Percentiles rank a stretch among this genome's conserved stretches.
Evolutionary conservation across 2,329 filamentous ascomycete species (phyloP).

Genomic region (Domatiomyces globalis): DNA sequence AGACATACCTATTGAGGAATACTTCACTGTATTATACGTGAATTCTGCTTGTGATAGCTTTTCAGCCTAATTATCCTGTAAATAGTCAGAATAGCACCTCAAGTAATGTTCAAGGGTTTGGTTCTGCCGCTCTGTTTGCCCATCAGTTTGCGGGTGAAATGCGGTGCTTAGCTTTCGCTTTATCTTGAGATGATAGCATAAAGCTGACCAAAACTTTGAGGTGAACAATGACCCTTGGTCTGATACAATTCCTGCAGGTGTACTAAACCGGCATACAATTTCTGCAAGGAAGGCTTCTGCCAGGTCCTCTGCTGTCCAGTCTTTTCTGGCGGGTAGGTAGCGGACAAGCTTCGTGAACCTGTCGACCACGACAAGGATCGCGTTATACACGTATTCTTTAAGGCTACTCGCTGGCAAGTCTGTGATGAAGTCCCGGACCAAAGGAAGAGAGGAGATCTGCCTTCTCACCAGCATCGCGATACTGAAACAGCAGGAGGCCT

Average conservation of each 20-base stretch:
- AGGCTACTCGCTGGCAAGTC: neutral
- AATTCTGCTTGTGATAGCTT: neutral
- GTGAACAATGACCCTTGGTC: constrained; percentile 5
- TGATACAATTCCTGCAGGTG: constrained; percentile 2
- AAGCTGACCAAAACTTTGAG: constrained; percentile 2
- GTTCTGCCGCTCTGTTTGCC: constrained; percentile 5
- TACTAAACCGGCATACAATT: constrained; percentile 5
- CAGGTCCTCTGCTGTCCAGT: constrained; percentile 1
- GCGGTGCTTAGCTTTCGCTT: constrained; percentile 3
- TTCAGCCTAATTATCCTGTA: constrained; percentile 3
- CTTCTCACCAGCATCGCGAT: too few species aligned
- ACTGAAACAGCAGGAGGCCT: too few species aligned
- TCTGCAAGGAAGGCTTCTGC: constrained; percentile 4
- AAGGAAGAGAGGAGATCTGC: too few species aligned
- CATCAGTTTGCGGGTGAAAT: constrained; percentile 6
- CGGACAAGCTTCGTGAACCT: constrained; percentile 2
- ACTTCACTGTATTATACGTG: neutral
- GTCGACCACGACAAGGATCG: constrained; percentile 6
- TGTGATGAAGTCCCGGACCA: constrained; percentile 7
- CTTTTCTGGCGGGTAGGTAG: constrained; percentile 3
- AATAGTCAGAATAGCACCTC: constrained; percentile 3
- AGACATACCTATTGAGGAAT: neutral
- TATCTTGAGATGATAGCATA: constrained; percentile 2
- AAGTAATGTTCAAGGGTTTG: constrained; percentile 6
- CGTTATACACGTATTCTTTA: constrained; percentile 1